Evolutionary conservation across 257 asterid species (phyloP).

Genomic region (Ocimum tenuiflorum): DNA sequence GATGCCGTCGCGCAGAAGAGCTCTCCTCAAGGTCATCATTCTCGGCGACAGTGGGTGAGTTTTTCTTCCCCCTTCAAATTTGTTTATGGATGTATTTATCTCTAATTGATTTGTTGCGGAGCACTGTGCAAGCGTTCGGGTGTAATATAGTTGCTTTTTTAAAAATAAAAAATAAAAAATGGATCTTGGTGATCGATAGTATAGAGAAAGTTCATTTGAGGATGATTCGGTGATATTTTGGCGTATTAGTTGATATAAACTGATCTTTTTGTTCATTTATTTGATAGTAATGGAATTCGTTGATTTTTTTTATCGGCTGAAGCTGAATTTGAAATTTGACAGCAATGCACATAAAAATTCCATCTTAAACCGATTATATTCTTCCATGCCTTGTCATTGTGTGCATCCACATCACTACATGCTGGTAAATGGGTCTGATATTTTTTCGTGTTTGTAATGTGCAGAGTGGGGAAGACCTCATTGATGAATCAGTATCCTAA

Average conservation of each 20-base stretch:
- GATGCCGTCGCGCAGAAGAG: slow-evolving; percentile 95
- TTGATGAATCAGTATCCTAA: slow-evolving; percentile 98
- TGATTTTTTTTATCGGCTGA: neutral
- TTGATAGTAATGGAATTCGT: neutral
- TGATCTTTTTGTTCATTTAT: slow-evolving; percentile 14
- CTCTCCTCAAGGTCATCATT: slow-evolving; percentile 96
- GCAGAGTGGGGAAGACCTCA: slow-evolving; percentile 99
- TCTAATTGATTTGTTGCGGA: neutral
- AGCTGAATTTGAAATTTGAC: neutral
- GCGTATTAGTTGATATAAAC: neutral
- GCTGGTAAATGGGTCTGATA: neutral
- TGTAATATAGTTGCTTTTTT: neutral
- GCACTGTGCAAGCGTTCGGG: neutral
- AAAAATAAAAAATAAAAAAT: neutral
- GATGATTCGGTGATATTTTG: neutral
- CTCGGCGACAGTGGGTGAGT: slow-evolving; percentile 98
- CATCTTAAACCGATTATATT: neutral
- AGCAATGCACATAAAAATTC: neutral
- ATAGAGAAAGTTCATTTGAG: slow-evolving; percentile 8
- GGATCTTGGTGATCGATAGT: neutral
- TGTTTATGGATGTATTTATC: neutral
- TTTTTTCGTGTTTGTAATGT: slow-evolving; percentile 21
- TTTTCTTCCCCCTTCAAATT: neutral
- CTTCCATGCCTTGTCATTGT: neutral
- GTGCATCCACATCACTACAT: neutral